Evolutionary conservation across 768 basidiomycete species (phyloP).

Genomic region (Pleurotus giganteus): DNA sequence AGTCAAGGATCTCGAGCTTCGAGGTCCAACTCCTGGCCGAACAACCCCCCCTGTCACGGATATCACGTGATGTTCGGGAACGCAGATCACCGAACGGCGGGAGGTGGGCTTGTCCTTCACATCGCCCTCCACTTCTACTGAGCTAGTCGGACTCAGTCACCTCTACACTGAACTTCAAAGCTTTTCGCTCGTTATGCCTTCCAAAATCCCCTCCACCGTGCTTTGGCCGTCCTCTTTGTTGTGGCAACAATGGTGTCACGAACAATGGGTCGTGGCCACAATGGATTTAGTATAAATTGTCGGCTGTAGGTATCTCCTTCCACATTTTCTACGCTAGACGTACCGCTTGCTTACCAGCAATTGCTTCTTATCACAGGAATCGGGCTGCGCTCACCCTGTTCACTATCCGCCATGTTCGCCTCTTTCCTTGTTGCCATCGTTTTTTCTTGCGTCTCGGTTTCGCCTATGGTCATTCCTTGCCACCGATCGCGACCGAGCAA

Average conservation of each 20-base stretch:
- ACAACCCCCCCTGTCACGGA: too few relatives aligned
- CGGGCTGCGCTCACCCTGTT: conserved; percentile 3
- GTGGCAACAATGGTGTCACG: conserved; percentile 6
- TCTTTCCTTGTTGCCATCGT: neutral
- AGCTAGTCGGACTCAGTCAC: too few relatives aligned
- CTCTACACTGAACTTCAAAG: too few relatives aligned
- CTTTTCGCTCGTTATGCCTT: too few relatives aligned
- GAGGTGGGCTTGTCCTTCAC: too few relatives aligned
- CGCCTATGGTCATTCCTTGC: conserved; percentile 7
- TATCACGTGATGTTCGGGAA: too few relatives aligned
- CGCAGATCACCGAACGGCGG: too few relatives aligned
- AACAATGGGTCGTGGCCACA: conserved; percentile 7
- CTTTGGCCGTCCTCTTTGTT: too few relatives aligned
- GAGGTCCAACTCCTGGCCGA: too few relatives aligned
- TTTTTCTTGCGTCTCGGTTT: neutral
- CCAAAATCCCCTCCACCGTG: too few relatives aligned
- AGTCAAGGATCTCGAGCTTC: too few relatives aligned
- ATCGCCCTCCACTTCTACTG: too few relatives aligned
- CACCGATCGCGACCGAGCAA: neutral
- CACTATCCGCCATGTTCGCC: neutral
- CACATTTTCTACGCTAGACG: neutral
- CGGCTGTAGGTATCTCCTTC: neutral
- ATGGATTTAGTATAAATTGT: neutral
- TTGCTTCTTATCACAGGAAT: neutral
- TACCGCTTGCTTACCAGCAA: neutral